A percentile compares a stretch with the other conserved stretches of the same genome.
Evolutionary conservation across 1,139 yeast genomes (phyloP).

Genomic region (Meyerozyma sp.): DNA sequence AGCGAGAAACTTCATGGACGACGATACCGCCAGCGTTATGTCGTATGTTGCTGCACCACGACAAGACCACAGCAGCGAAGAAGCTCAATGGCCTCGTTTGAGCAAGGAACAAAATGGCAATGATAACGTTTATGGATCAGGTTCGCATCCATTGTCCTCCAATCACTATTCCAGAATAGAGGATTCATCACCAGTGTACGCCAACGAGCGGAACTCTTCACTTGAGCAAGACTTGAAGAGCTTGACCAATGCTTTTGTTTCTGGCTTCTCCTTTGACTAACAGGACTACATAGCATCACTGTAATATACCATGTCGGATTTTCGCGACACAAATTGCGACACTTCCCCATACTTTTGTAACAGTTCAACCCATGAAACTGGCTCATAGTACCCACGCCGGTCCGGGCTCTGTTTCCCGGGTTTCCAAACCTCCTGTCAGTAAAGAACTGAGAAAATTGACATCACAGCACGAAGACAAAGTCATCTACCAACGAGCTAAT

Average conservation of each 20-base stretch:
- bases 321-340: slow-evolving; percentile 2
- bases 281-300: slow-evolving; percentile 2
- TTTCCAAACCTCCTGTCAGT: background rate
- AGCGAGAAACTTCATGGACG: slow-evolving; percentile 7
- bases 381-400: background rate
- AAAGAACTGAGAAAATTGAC: background rate
- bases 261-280: slow-evolving; percentile 21
- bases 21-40: slow-evolving; percentile 46
- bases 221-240: slow-evolving; percentile 46
- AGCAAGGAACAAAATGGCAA: slow-evolving; percentile 10
- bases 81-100: slow-evolving; percentile 33
- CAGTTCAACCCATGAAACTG: background rate
- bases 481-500: background rate
- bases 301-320: background rate
- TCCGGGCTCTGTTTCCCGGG: background rate
- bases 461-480: background rate
- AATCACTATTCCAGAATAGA: slow-evolving; percentile 36
- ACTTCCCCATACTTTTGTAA: background rate
- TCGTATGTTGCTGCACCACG: slow-evolving; percentile 33
- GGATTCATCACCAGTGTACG: slow-evolving; percentile 4
- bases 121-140: slow-evolving; percentile 11
- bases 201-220: slow-evolving; percentile 9
- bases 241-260: slow-evolving; percentile 44
- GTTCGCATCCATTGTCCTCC: slow-evolving; percentile 25
- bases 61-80: slow-evolving; percentile 4